Conservation (phyloP, 176 grass and related monocot species). For the Rhipidocladum racemiflorum region DNA sequence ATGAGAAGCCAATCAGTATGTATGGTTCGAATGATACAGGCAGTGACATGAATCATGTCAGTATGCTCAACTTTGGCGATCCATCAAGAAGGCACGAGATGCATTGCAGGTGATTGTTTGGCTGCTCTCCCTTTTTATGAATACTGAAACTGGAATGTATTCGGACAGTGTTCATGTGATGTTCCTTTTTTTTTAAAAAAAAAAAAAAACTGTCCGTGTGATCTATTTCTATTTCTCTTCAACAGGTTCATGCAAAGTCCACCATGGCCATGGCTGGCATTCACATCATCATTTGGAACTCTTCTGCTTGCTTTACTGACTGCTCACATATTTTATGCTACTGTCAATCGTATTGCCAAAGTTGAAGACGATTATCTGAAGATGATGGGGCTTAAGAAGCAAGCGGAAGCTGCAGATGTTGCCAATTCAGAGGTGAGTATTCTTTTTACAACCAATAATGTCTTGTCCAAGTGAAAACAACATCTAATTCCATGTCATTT, state of each 20-base stretch:
- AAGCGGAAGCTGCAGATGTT: conserved; percentile 81
- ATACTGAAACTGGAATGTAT: not conserved
- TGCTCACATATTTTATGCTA: conserved; percentile 73
- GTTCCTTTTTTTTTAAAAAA: not conserved
- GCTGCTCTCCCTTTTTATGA: not conserved
- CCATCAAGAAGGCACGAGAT: conserved; percentile 91
- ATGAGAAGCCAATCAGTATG: conserved; percentile 70
- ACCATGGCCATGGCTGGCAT: conserved; percentile 74
- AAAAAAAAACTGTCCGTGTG: conserved; percentile 31
- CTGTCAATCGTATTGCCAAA: conserved; percentile 72
- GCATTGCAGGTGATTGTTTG: conserved; percentile 85
- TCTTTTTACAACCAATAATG: not conserved
- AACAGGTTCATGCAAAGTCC: conserved; percentile 72
- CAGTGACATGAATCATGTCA: conserved; percentile 50
- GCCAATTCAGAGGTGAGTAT: conserved; percentile 82
- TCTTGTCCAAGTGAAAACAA: not conserved
- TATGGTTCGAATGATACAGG: conserved; percentile 61
- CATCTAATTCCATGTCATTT: not conserved
- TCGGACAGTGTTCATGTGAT: not conserved
- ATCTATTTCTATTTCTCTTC: conserved; percentile 27
- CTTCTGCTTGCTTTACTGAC: conserved; percentile 69
- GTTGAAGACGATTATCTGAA: conserved; percentile 83
- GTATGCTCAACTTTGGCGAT: conserved; percentile 88
- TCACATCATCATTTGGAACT: conserved; percentile 68
- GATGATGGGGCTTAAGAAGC: conserved; percentile 79